These are phyloP conservation scores for Talaromyces marneffei DNA, from an alignment of 2,329 filamentous ascomycete species.

Conservation along the genomic window DNA sequence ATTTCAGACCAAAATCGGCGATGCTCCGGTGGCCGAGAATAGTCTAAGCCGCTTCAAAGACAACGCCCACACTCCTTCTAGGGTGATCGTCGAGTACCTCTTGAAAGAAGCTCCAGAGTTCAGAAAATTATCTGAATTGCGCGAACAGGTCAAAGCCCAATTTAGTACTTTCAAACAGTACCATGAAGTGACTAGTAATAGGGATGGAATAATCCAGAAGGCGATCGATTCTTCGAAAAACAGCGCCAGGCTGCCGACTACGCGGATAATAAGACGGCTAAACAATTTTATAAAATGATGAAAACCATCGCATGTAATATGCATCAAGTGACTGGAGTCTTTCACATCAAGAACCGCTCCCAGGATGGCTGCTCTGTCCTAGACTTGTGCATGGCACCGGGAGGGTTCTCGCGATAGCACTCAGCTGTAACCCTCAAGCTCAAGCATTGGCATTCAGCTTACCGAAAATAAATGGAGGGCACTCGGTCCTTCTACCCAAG, in stretches of 20 bases:
- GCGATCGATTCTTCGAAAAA: not conserved
- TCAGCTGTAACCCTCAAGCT: constrained; percentile 34
- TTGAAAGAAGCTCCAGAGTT: constrained; percentile 3
- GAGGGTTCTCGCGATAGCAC: constrained; percentile 41
- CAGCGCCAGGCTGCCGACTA: not conserved
- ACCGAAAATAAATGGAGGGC: not conserved
- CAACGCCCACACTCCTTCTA: not conserved
- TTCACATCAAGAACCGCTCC: constrained; percentile 10
- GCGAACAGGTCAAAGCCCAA: not conserved
- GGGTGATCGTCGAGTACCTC: not conserved
- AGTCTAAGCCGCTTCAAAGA: too few species aligned
- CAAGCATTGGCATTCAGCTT: constrained; percentile 16
- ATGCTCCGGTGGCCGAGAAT: too few species aligned
- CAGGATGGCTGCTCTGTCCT: constrained; percentile 31
- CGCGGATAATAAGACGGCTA: not conserved
- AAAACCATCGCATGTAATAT: constrained; percentile 2
- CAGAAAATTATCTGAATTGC: not conserved
- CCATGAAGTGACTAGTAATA: not conserved
- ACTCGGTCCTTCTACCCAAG: not conserved
- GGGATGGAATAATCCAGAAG: not conserved
- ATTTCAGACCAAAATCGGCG: too few species aligned
- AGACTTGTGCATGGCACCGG: constrained; percentile 54
- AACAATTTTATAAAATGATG: constrained; percentile 7
- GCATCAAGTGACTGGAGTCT: constrained; percentile 8
- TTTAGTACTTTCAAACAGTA: not conserved